Base-by-base conservation (phyloP, 2,329 filamentous ascomycete genomes). In the Fusarium sacchari region DNA sequence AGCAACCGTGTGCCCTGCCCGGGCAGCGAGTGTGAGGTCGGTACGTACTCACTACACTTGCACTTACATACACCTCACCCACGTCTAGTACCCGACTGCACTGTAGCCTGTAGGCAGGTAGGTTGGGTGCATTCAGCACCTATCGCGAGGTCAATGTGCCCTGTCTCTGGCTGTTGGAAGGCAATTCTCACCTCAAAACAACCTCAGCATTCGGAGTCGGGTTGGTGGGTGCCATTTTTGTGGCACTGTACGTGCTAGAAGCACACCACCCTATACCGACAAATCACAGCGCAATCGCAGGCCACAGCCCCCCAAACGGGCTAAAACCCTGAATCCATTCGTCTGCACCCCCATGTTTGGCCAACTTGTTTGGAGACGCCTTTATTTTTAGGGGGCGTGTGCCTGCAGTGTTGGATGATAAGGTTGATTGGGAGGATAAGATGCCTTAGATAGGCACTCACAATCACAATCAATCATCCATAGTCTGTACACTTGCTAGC, bases 1-100 rank as follows among this genome's bases (percentile, higher is more conserved):
- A 34, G 47, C 47, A 34, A 50, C 30, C 30, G n/a, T 34, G 47
- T 50, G 47, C 47, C 50, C 36, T 55, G 50, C 50, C 50, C 50
- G n/a, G n/a, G n/a, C n/a, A 40, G 50, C 36, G n/a, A 47, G 39
- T 36, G 30, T 36, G 30, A 67, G 60, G 24, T 20, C 42, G 73
- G 75, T 77, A 77, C 75, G 75, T 77, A 75, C 64, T 61, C 52
- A 22, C n/a, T 32, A 32, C 32, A 44, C 46, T 37, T 63, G 56
- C 59, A 68, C 53, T 53, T 44, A 30, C 24, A 20, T 64, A 40
- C 43, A 57, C 52, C 32, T 24, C 37, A 28, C 26, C 37, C 37
- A 39, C 20, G 36, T 37, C 18, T 37, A 37, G 36, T 20, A 30
- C 30, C n/a, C n/a, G n/a, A n/a, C n/a, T 42, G 39, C n/a, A n/a